phyloP scores from a whole-genome alignment of 2,329 filamentous ascomycete species.

The Capronia americana region DNA sequence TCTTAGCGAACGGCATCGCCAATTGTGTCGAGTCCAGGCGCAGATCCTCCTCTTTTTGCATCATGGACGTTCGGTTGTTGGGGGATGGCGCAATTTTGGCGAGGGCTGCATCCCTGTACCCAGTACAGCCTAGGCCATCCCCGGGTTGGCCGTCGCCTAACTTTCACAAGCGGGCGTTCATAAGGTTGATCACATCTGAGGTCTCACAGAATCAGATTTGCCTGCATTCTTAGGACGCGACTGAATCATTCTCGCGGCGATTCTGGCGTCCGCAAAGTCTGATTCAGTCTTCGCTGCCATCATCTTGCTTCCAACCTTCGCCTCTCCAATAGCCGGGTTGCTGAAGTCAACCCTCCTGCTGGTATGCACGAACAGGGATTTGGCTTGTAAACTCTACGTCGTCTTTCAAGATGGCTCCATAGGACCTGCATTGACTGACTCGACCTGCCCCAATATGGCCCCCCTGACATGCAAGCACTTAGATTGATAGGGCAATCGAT shows the following conservation, averaged over 20 bases:
- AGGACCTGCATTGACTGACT: conserved; percentile 10
- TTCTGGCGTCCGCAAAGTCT: background rate
- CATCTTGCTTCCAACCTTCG: conserved; percentile 1
- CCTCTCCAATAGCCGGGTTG: background rate
- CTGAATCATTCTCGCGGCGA: background rate
- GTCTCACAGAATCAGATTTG: conserved; percentile 19
- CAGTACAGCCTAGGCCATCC: conserved; percentile 14
- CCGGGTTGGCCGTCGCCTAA: conserved; percentile 16
- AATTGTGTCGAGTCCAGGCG: background rate
- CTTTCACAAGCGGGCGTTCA: background rate
- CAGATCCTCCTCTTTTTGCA: background rate
- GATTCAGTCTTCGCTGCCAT: background rate
- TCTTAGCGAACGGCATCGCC: background rate
- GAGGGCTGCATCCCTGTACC: background rate
- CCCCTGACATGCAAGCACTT: conserved; percentile 34
- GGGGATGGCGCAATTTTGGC: conserved; percentile 18
- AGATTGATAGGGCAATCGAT: conserved; percentile 23
- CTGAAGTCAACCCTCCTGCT: background rate
- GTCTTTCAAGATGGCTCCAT: conserved; percentile 9
- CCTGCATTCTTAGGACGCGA: conserved; percentile 11
- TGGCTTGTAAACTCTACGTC: background rate
- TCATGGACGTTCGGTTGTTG: background rate
- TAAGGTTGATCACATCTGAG: background rate
- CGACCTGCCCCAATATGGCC: conserved; percentile 15
- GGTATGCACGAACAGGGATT: conserved; percentile 28